Evolutionary conservation across 2,329 filamentous ascomycete genomes (phyloP).

Genomic region (Phoma sp.): DNA sequence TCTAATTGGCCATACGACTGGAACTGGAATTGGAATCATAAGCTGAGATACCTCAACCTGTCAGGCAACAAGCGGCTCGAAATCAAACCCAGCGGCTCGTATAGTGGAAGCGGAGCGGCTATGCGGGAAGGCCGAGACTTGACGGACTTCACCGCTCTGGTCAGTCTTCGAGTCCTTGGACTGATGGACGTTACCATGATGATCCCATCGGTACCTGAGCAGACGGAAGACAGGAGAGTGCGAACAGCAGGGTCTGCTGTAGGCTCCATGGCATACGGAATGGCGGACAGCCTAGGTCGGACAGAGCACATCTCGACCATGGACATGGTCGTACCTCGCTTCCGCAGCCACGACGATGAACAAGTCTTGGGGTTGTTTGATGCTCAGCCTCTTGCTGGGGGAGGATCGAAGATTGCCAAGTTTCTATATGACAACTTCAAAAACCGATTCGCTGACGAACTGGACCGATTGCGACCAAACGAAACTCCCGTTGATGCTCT

Average conservation of each 20-base stretch:
- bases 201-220: slow-evolving; percentile 89
- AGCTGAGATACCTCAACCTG: slow-evolving; percentile 91
- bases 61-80: slow-evolving; percentile 96
- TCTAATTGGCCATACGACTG: slow-evolving; percentile 99
- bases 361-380: slow-evolving; percentile 95
- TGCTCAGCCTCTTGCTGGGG: slow-evolving; percentile 84
- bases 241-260: slow-evolving; percentile 95
- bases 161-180: slow-evolving; percentile 84
- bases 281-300: slow-evolving; percentile 93
- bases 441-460: slow-evolving; percentile 79
- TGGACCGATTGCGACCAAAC: slow-evolving; percentile 72
- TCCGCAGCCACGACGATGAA: slow-evolving; percentile 88
- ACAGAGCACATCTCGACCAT: slow-evolving; percentile 96
- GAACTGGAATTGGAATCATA: slow-evolving; percentile 99
- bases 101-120: slow-evolving; percentile 55
- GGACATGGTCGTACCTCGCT: slow-evolving; percentile 91
- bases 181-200: slow-evolving; percentile 98
- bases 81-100: slow-evolving; percentile 73
- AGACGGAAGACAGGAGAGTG: slow-evolving; percentile 92
- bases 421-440: slow-evolving; percentile 97
- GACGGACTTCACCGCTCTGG: slow-evolving; percentile 88
- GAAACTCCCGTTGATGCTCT: slow-evolving; percentile 86
- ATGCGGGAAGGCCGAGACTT: slow-evolving; percentile 68
- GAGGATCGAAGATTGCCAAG: slow-evolving; percentile 94
- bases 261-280: slow-evolving; percentile 90